Base-by-base conservation (phyloP, 768 basidiomycete genomes). In the Auricularia cornea region DNA sequence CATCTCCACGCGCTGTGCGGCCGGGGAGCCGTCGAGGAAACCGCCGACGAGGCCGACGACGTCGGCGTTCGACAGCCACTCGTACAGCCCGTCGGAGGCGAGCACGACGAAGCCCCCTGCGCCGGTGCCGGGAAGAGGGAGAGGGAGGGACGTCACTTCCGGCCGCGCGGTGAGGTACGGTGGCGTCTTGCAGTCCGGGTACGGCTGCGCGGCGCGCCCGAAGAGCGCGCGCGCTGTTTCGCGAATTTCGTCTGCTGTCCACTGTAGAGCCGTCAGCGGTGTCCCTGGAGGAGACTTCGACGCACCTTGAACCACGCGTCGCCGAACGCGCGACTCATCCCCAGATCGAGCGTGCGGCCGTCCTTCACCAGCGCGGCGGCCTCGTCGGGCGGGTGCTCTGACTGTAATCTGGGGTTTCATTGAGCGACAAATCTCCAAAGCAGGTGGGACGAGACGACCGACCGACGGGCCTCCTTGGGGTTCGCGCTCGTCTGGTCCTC, bases 401-500 rank as follows among this genome's bases (percentile, higher is more conserved):
- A 84, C 68, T 83, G 87, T 40, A 97, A 81, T 54, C 92, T 92
- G 66, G 5, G n/a, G n/a, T n/a, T n/a, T n/a, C n/a, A 38, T n/a
- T 62, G 41, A 59, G 40, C 38, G 23, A 48, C 65, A 48, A 28
- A 62, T 35, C n/a, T 20, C n/a, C 29, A n/a, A 31, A 28, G 38
- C 35, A 8, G 23, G 23, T 54, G 52, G 12, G 23, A 48, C 31
- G 26, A 12, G 20, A 6, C 2, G 6, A 48, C 44, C 1, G 68
- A 94, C 95, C 94, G 84, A 72, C 82, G 82, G 28, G 88, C 77
- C 75, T 99, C 97, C 59, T 84, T 88, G 18, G 83, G 86, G 71
- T 94, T 98, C 67, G 92, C 84, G 40, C 94, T 97, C 8, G 95
- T 98, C 78, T 98, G 95, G 71, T 98, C 97, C 73, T 98, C 94